Evolutionary conservation across 257 asterid genomes (phyloP).

Genomic region (Jaltomata sinuosa): DNA sequence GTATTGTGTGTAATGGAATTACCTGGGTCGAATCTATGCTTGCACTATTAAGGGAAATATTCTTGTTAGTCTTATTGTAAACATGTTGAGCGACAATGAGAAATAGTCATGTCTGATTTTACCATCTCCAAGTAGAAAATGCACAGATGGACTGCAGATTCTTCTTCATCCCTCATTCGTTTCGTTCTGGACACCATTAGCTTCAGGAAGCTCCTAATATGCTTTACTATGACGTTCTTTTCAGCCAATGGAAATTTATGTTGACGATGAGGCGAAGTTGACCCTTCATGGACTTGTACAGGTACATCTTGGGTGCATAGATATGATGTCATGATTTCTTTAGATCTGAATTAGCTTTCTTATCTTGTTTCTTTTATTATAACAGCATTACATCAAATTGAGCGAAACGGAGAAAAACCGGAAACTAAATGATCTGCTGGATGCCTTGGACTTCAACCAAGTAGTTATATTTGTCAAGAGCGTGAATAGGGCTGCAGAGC

Average conservation of each 20-base stretch:
- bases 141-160: conserved; percentile 35
- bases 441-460: conserved; percentile 90
- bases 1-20: background rate
- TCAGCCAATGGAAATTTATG: conserved; percentile 98
- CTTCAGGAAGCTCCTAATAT: conserved; percentile 68
- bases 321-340: conserved; percentile 35
- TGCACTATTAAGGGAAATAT: background rate
- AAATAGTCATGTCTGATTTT: conserved; percentile 21
- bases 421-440: conserved; percentile 83
- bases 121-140: conserved; percentile 28
- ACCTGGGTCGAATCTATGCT: background rate
- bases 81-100: conserved; percentile 11
- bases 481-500: conserved; percentile 81
- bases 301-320: conserved; percentile 24
- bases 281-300: conserved; percentile 97
- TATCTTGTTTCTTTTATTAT: background rate
- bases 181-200: conserved; percentile 53
- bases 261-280: conserved; percentile 93
- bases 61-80: background rate
- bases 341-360: background rate
- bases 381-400: conserved; percentile 94
- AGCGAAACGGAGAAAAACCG: conserved; percentile 83
- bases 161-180: conserved; percentile 39
- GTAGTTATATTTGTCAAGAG: conserved; percentile 90
- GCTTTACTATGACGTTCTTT: conserved; percentile 70